These are phyloP conservation scores for Pisolithus orientalis DNA, from an alignment of 768 basidiomycete genomes.

Conservation along the genomic window DNA sequence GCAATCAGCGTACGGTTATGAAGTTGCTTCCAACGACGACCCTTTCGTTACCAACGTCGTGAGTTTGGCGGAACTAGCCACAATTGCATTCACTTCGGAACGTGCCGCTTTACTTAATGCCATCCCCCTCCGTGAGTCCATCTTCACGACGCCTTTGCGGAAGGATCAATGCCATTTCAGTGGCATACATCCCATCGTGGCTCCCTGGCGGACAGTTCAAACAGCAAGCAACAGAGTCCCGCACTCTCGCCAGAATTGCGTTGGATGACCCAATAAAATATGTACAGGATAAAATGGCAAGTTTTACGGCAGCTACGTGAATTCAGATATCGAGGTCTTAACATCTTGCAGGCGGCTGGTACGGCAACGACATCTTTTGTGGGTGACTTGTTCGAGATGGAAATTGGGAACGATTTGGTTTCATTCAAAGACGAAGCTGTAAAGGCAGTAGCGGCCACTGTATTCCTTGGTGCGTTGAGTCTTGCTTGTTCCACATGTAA, in stretches of 20 bases:
- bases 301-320: background rate
- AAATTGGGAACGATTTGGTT: background rate
- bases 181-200: slow-evolving; percentile 18
- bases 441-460: slow-evolving; percentile 17
- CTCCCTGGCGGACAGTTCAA: slow-evolving; percentile 9
- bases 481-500: background rate
- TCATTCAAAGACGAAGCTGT: slow-evolving; percentile 6
- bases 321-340: background rate
- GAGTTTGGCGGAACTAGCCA: background rate
- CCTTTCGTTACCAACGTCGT: slow-evolving; percentile 1
- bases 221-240: background rate
- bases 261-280: slow-evolving; percentile 10
- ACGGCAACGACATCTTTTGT: slow-evolving; percentile 17
- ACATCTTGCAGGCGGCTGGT: background rate
- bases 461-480: slow-evolving; percentile 15
- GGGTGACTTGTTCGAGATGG: slow-evolving; percentile 8
- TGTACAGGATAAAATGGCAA: slow-evolving; percentile 9
- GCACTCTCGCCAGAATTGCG: background rate
- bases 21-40: slow-evolving; percentile 3
- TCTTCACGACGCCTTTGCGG: no score
- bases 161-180: slow-evolving; percentile 1
- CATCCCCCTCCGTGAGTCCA: slow-evolving; percentile 17
- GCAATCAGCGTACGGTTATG: slow-evolving; percentile 7
- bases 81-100: slow-evolving; percentile 1
- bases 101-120: background rate